phyloP scores from a whole-genome alignment of 495 filamentous ascomycete genomes.

The Chaetomidium leptoderma region DNA sequence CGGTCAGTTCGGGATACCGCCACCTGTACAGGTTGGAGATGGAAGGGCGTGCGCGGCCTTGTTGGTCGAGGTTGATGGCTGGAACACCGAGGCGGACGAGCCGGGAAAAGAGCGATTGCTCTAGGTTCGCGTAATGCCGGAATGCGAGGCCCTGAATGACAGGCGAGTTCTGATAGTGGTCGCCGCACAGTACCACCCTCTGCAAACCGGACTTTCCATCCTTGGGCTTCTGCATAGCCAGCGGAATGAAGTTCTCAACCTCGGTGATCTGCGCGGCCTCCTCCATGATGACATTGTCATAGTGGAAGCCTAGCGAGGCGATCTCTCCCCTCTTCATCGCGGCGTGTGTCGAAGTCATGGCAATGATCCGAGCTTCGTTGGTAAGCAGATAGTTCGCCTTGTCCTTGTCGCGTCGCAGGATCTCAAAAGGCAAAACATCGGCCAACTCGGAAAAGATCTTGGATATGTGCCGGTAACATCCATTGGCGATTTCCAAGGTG shows the following conservation, averaged over 20 bases:
- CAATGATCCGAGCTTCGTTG: conserved; percentile 92
- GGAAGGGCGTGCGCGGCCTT: conserved; percentile 80
- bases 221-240: conserved; percentile 80
- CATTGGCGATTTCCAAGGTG: conserved; percentile 69
- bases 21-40: conserved; percentile 91
- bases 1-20: conserved; percentile 79
- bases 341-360: conserved; percentile 97
- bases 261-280: conserved; percentile 98
- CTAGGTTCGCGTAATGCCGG: conserved; percentile 89
- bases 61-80: conserved; percentile 81
- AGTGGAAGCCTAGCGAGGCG: conserved; percentile 84
- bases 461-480: conserved; percentile 85
- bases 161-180: conserved; percentile 95
- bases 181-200: conserved; percentile 86
- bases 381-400: conserved; percentile 93
- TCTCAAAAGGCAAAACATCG: conserved; percentile 93
- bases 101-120: conserved; percentile 90
- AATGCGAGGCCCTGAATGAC: conserved; percentile 96
- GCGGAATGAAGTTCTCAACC: conserved; percentile 92
- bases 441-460: conserved; percentile 91
- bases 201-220: conserved; percentile 71
- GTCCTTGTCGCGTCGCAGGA: conserved; percentile 78
- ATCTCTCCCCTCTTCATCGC: conserved; percentile 97
- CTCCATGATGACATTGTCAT: conserved; percentile 98
- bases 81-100: conserved; percentile 88